Evolutionary conservation across 2,329 filamentous ascomycete species (phyloP), one percentile per base, ranked within the genome.

Genomic region (Leptographium radiaticola): DNA sequence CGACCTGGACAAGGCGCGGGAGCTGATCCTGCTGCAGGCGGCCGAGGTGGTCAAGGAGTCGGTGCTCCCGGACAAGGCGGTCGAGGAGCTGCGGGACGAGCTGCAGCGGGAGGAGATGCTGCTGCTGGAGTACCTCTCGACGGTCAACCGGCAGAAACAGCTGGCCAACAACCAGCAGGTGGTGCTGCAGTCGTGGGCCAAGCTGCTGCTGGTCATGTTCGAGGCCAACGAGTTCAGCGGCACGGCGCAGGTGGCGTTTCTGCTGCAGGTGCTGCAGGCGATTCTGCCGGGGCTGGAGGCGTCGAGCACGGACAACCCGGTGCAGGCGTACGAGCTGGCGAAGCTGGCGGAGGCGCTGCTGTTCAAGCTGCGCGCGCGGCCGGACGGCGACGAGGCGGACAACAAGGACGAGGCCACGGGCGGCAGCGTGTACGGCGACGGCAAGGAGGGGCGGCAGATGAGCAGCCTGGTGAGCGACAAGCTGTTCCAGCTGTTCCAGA

Each of bases 401-500:
- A 53, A 43, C 43, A 30, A 40, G 34, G 34, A 42, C 18, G 40
- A 13, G 39, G 56, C 53, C 47, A 50, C n/a, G 16, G 36, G 18
- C 38, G 52, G 61, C 10, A 44, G 16, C n/a, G 64, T 66, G 9
- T 64, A 61, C 58, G 59, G 60, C 25, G 64, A 68, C 45, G 73
- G 79, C 57, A 70, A 70, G 53, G 64, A 72, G 48, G 71, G 67
- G 56, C 66, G 67, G 50, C 70, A 71, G 5, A 72, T 79, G 53
- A 79, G 84, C 39, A 88, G 89, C 65, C 75, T 91, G 31, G 82
- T 93, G 38, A 87, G 89, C 64, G 91, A 97, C 65, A 88, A 93
- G 63, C 76, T 97, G 0, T 90, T 89, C 64, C 86, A 95, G 64
- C 78, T 97, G 5, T 96, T 98, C 74, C 87, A 95, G 58, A 80